Base-by-base conservation (phyloP, 345 rosid species). In the Pistacia vera region DNA sequence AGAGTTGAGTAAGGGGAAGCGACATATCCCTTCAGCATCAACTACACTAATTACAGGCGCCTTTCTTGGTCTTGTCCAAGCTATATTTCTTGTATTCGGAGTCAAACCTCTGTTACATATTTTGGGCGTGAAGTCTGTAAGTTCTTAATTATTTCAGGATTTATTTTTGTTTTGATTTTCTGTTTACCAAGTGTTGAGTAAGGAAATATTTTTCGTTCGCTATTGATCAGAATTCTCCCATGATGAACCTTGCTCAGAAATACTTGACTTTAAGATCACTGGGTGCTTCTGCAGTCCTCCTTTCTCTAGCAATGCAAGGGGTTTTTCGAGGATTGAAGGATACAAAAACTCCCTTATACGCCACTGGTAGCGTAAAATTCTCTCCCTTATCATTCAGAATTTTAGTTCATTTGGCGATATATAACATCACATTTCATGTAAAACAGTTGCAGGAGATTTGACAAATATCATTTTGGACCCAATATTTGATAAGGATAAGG, bases 221-320 rank as follows among this genome's bases (percentile, higher is more conserved):
- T 16, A 5, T 28, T 70, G 77, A 62, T 73, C 74, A 93, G 99
- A 82, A 22, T 65, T 96, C 99, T 1, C 83, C 95, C 0, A 89
- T 96, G 94, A 51, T 90, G 59, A 61, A 66, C 11, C 97, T 97
- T 44, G 99, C 99, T 30, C 70, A 38, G n/a, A 90, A 85, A 77
- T 96, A 96, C 86, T 79, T 96, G 88, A 88, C 81, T 25, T 61
- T 93, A 71, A 80, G 99, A 70, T 80, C 98, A 52, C 79, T 96
- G 0, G 99, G 99, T 2, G 85, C 99, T 82, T 98, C 98, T 35
- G 98, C 97, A 10, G 91, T 93, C 75, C 98, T 96, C 67, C 86
- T 96, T 6, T 96, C 98, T 35, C 86, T 96, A 51, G 93, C 99
- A 12, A 91, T 92, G 97, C 99, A 96, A 92, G 99, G 99, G 13